Percentiles rank a stretch among this genome's conserved stretches.
These are phyloP conservation scores for Fusarium virguliforme DNA, from an alignment of 2,329 filamentous ascomycete species.

Conservation along the genomic window DNA sequence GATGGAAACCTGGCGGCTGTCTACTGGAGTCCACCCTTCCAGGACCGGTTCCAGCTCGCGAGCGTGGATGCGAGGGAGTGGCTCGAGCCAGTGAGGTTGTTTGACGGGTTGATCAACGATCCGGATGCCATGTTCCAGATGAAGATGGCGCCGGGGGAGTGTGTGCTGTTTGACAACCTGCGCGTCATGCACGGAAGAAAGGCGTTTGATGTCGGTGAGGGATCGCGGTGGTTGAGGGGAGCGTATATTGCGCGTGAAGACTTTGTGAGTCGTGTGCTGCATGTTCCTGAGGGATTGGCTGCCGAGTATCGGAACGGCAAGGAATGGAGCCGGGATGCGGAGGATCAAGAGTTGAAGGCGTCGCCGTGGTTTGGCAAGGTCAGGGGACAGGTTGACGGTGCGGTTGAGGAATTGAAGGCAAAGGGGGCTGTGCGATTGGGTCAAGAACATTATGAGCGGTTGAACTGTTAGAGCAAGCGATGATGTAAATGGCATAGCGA, in stretches of 20 bases:
- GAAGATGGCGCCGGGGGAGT: slow-evolving; percentile 85
- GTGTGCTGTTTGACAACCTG: slow-evolving; percentile 92
- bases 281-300: slow-evolving; percentile 52
- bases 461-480: slow-evolving; percentile 36
- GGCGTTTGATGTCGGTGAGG: slow-evolving; percentile 77
- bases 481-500: slow-evolving; percentile 26
- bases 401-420: slow-evolving; percentile 34
- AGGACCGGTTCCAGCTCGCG: slow-evolving; percentile 65
- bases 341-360: slow-evolving; percentile 47
- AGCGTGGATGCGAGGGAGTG: slow-evolving; percentile 57
- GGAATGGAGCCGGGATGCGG: slow-evolving; percentile 49
- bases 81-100: slow-evolving; percentile 66
- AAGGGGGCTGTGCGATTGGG: slow-evolving; percentile 45
- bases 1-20: slow-evolving; percentile 51
- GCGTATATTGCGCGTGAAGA: slow-evolving; percentile 79
- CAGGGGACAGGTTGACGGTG: slow-evolving; percentile 22
- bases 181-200: slow-evolving; percentile 87
- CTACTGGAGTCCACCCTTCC: slow-evolving; percentile 86
- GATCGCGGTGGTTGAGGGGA: slow-evolving; percentile 87
- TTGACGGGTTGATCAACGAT: slow-evolving; percentile 73
- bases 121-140: slow-evolving; percentile 76
- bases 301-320: slow-evolving; percentile 45
- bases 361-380: slow-evolving; percentile 52
- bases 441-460: slow-evolving; percentile 34
- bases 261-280: slow-evolving; percentile 58